Percentiles rank a stretch among this genome's conserved stretches.
These are phyloP conservation scores for Bruguiera hainesii DNA, from an alignment of 441 rosid genomes.

Conservation along the genomic window DNA sequence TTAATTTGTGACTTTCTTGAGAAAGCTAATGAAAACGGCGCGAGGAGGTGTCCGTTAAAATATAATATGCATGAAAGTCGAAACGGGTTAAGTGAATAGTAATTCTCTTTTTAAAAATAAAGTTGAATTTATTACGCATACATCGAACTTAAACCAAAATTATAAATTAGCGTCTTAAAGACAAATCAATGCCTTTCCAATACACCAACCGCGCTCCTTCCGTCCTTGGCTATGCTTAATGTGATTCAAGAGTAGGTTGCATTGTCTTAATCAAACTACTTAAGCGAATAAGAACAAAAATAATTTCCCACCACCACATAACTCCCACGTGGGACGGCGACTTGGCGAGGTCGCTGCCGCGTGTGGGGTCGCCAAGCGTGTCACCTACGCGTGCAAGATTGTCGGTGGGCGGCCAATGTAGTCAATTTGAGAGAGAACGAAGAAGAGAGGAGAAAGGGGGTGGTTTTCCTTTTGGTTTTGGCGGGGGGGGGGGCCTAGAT, in stretches of 20 bases:
- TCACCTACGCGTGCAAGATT: slow-evolving; percentile 37
- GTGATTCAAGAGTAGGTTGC: slow-evolving; percentile 18
- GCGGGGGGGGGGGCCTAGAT: slow-evolving; percentile 5
- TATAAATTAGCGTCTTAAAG: no score
- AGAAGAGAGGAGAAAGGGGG: neutral
- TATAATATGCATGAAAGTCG: no score
- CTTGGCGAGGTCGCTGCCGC: slow-evolving; percentile 21
- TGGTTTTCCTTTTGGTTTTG: no score
- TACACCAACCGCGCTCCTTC: neutral
- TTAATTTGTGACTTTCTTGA: no score
- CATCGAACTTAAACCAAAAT: no score
- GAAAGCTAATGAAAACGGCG: no score
- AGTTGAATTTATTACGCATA: no score
- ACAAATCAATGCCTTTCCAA: neutral
- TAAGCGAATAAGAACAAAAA: neutral
- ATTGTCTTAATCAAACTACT: slow-evolving; percentile 25
- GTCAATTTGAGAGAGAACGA: neutral
- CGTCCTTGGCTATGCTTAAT: no score
- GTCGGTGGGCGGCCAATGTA: slow-evolving; percentile 49
- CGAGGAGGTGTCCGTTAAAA: no score
- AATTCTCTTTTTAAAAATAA: no score
- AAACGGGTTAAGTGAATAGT: no score
- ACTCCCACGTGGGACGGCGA: slow-evolving; percentile 30
- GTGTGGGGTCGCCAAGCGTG: neutral
- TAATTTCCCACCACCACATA: neutral